A percentile compares a stretch with the other conserved stretches of the same genome.
Evolutionary conservation across 257 asterid species (phyloP).

Genomic region (Solanum ossicruentum): DNA sequence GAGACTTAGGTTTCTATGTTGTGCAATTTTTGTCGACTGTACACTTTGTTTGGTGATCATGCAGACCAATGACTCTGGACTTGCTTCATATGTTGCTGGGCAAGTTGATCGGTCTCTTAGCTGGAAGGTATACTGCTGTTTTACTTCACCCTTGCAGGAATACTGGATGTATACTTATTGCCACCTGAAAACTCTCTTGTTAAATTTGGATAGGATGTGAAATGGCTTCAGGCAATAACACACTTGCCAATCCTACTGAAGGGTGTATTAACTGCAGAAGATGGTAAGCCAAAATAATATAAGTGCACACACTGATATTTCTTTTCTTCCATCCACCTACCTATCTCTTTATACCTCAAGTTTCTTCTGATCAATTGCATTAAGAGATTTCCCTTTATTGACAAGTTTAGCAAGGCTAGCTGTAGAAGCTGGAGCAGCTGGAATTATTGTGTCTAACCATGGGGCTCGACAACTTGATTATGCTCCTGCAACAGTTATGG

Average conservation of each 20-base stretch:
- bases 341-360: background rate
- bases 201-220: constrained; percentile 39
- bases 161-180: background rate
- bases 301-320: background rate
- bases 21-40: background rate
- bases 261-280: constrained; percentile 79
- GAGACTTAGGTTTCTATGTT: background rate
- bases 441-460: constrained; percentile 77
- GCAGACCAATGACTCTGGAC: constrained; percentile 71
- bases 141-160: background rate
- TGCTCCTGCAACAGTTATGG: constrained; percentile 56
- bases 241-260: constrained; percentile 60
- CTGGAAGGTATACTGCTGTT: constrained; percentile 49
- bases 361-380: background rate
- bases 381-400: background rate
- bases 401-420: constrained; percentile 34
- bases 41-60: background rate
- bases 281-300: constrained; percentile 31
- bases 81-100: constrained; percentile 52
- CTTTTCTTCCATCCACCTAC: too few species aligned
- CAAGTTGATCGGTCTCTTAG: constrained; percentile 59
- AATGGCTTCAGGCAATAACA: constrained; percentile 80
- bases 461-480: constrained; percentile 89
- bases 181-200: background rate
- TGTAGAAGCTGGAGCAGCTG: constrained; percentile 60